Evolutionary conservation across 805 yeast species (phyloP).

Genomic region (Metschnikowia continentalis): DNA sequence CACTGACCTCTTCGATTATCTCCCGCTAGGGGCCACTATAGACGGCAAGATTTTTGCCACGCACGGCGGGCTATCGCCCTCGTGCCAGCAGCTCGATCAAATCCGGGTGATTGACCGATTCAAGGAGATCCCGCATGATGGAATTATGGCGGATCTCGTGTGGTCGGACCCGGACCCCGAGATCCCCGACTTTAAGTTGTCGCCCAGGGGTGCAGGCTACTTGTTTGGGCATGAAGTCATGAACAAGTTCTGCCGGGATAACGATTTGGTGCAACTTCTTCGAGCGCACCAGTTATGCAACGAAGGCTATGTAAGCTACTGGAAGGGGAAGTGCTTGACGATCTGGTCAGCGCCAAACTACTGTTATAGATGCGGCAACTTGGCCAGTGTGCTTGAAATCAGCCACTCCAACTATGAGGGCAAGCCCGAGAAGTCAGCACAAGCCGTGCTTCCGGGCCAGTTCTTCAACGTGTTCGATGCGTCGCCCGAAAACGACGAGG

Average conservation of each 20-base stretch:
- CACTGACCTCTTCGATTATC: slow-evolving; percentile 89
- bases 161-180: slow-evolving; percentile 96
- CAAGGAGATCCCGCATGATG: slow-evolving; percentile 96
- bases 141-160: slow-evolving; percentile 98
- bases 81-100: slow-evolving; percentile 90
- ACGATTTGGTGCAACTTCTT: slow-evolving; percentile 73
- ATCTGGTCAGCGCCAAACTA: slow-evolving; percentile 99
- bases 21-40: slow-evolving; percentile 61
- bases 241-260: slow-evolving; percentile 74
- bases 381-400: slow-evolving; percentile 94
- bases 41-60: slow-evolving; percentile 90
- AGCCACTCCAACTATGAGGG: slow-evolving; percentile 43
- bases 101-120: slow-evolving; percentile 86
- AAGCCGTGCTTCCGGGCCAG: slow-evolving; percentile 45
- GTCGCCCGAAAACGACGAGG: slow-evolving; percentile 85
- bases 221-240: slow-evolving; percentile 92
- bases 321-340: slow-evolving; percentile 86
- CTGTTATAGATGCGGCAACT: slow-evolving; percentile 94
- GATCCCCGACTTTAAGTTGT: slow-evolving; percentile 70
- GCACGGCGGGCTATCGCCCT: slow-evolving; percentile 96
- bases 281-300: slow-evolving; percentile 97
- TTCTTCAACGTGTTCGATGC: slow-evolving; percentile 94
- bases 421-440: slow-evolving; percentile 14
- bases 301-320: slow-evolving; percentile 90
- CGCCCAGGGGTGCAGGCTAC: slow-evolving; percentile 97